Base-by-base conservation (phyloP, 73 alveolate genomes). In the Effrenium voratum region DNA sequence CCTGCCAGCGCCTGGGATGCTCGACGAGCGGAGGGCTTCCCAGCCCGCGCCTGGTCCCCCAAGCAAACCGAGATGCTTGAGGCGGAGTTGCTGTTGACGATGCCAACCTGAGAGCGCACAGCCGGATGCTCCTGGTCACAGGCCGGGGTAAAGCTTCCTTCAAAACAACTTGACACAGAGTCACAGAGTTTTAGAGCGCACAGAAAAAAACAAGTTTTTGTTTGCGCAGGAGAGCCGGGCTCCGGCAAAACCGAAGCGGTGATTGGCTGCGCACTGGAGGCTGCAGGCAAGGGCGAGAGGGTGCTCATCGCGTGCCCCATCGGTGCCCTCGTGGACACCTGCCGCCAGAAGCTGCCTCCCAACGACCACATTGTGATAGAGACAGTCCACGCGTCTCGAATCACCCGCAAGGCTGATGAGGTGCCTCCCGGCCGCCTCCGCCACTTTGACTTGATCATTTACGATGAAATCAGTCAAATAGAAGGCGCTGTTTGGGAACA, bases 361-460 rank as follows among this genome's bases (percentile, higher is more conserved):
- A 3, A 24, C 46, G 10, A 32, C 22, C 38, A 36, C 59, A 38
- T 90, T 59, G 46, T 76, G n/a, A 40, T 90, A n/a, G 97, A 83
- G 60, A 83, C 93, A 34, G 19, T 83, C 40, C 93, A 83, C 34
- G 0, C 93, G 3, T 76, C 93, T 5, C 70, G 40, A 24, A 12
- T 83, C 12, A n/a, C 77, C 4, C 52, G 93, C 3, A 40, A 83
- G 1, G 40, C 36, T 1, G 93, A 83, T 40, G 55, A 6, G 55
- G 59, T 45, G 13, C 93, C 93, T 1, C 93, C 93, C 0, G 93
- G 93, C n/a, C 50, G 93, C 24, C 73, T 83, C 43, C 73, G 93
- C 1, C 52, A 43, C 52, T 83, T n/a, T 57, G 93, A 83, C 46
- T 40, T 83, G 34, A 83, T 83, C 93, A 55, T 83, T 36, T 19